Evolutionary conservation across 2,329 filamentous ascomycete species (phyloP), one percentile per base, ranked within the genome.

Genomic region (Calonectria montana): DNA sequence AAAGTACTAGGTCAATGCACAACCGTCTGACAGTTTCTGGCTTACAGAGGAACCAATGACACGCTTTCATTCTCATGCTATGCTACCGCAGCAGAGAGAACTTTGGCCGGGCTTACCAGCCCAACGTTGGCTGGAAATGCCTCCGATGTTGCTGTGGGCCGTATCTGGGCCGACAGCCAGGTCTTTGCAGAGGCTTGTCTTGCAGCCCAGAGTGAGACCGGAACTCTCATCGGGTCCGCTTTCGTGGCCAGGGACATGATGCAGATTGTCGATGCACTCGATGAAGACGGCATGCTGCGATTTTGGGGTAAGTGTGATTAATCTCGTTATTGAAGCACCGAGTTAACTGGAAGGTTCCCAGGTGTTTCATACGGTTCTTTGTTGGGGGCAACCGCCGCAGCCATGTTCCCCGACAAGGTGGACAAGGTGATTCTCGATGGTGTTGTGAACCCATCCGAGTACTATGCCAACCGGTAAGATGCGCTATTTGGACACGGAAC

Each of bases 241-340:
- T 87, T 85, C 71, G 80, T 82, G 0, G 87, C 82, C 0, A 77
- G 86, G 39, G 87, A 89, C 69, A 79, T 87, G 73, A 83, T 87
- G 68, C 67, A 76, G 6, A 83, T 88, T 63, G 84, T 84, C 0
- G 86, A 88, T 62, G 83, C 85, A 1, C 77, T 86, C 7, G 80
- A 76, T 1, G 81, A 83, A 29, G 84, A 85, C 67, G 81, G 82
- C 21, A 61, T 84, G 75, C 70, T 85, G 6, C 75, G 83, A 12
- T 87, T 82, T 71, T 85, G 81, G 82, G 85, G 84, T 80, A 71
- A 61, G 72, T 15, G 12, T 12, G n/a, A 9, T 18, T 59, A 12
- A 12, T 8, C 21, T 25, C 29, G 4, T 39, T 25, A 6, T 39
- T 16, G 6, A 23, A 12, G 21, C 8, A 39, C 23, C 18, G 35